Evolutionary conservation across 1,139 yeast species (phyloP).

Genomic region (Blastobotrys indianensis): DNA sequence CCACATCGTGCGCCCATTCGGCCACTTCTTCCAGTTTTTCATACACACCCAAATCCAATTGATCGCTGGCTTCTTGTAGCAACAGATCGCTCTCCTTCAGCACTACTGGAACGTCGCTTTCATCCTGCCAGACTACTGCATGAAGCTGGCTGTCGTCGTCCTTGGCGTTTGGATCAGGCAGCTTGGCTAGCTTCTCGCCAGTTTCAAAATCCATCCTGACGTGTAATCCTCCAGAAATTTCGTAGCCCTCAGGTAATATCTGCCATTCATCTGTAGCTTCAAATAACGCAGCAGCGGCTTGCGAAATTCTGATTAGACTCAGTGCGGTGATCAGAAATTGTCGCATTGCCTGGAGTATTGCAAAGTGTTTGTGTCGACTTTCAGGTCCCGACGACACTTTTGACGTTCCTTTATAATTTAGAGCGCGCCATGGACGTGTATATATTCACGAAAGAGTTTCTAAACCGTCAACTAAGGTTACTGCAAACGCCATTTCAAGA

Average conservation of each 20-base stretch:
- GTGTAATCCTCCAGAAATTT: constrained; percentile 69
- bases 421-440: constrained; percentile 9
- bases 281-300: constrained; percentile 36
- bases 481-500: constrained; percentile 13
- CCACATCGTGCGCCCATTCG: constrained; percentile 61
- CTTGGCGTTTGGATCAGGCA: constrained; percentile 31
- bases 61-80: constrained; percentile 2
- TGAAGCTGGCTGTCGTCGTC: constrained; percentile 5
- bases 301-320: constrained; percentile 33
- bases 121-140: constrained; percentile 2
- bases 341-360: not conserved
- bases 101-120: constrained; percentile 4
- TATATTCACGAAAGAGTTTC: constrained; percentile 13
- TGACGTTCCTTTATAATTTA: not conserved
- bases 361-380: not conserved
- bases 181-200: constrained; percentile 54
- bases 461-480: constrained; percentile 19
- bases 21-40: constrained; percentile 41
- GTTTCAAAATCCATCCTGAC: constrained; percentile 66
- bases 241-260: constrained; percentile 57
- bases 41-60: not conserved
- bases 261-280: constrained; percentile 66
- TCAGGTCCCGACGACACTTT: not conserved
- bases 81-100: constrained; percentile 10
- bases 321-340: not conserved